Evolutionary conservation across 2,329 filamentous ascomycete species (phyloP), one percentile per base, ranked within the genome.

Genomic region (Xylariaceae sp.): DNA sequence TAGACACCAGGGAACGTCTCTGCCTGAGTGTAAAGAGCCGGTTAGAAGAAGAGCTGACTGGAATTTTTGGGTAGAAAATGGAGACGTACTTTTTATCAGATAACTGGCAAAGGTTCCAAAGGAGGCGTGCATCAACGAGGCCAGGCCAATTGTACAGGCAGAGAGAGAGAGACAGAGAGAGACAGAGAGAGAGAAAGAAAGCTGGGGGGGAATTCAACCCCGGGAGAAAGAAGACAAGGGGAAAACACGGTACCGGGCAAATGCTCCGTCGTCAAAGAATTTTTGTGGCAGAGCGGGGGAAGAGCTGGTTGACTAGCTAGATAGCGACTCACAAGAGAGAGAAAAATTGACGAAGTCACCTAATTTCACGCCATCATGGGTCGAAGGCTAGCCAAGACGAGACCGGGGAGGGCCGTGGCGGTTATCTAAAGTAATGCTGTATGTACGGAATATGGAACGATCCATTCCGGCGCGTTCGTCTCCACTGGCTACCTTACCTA

Each of bases 201-300:
- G 43, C 19, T 19, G 19, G 19, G 19, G 19, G 19, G 19, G 19
- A 19, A 19, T 19, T 19, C 19, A 19, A 19, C 19, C 19, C 19
- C 19, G 19, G 49, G 56, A 56, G 9, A 46, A 27, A 6, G n/a
- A 31, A 39, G 43, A 39, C 45, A 37, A 27, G 47, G 54, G 50
- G 50, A 45, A 51, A 56, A 56, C 40, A 50, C 41, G 49, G 41
- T 52, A 50, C 52, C 47, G 52, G 30, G 50, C 41, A 47, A 31
- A 50, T 42, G 55, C 49, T 49, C 19, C 57, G 29, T 58, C 47
- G 42, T 58, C 57, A 58, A 57, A 47, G 48, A 45, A 60, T 52
- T 54, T 53, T 48, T 42, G 52, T 40, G 44, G 19, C 19, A n/a
- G n/a, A 51, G 59, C 46, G 54, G 54, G 50, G 55, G 40, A 42